phyloP scores from a whole-genome alignment of 2,329 filamentous ascomycete genomes.

The Aspergillus sp. region DNA sequence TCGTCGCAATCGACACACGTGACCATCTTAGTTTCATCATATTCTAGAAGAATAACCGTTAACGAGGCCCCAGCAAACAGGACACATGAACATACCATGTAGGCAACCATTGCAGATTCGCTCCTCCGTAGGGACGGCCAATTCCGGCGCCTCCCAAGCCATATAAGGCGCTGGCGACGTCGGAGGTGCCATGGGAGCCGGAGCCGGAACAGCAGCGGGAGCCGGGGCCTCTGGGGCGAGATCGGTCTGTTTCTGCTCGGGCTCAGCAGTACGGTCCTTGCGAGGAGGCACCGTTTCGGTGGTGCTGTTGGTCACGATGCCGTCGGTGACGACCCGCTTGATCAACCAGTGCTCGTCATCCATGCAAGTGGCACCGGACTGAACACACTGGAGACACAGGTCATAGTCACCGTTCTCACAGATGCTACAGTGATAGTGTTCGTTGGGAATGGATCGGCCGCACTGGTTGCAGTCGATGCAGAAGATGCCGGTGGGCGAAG shows the following conservation, averaged over 20 bases:
- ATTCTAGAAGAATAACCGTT: constrained; percentile 46
- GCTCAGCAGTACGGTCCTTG: constrained; percentile 34
- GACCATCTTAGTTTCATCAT: constrained; percentile 76
- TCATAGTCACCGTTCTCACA: constrained; percentile 95
- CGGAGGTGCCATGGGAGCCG: background rate
- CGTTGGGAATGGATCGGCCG: constrained; percentile 71
- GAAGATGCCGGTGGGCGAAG: constrained; percentile 53
- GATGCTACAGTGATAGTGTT: constrained; percentile 91
- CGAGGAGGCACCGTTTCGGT: constrained; percentile 77
- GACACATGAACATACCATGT: constrained; percentile 46
- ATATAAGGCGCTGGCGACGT: background rate
- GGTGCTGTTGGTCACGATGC: constrained; percentile 77
- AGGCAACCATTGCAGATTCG: constrained; percentile 67
- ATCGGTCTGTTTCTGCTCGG: constrained; percentile 30
- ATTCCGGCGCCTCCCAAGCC: too few species aligned
- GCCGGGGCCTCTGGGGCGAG: constrained; percentile 21
- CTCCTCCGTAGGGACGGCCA: constrained; percentile 15
- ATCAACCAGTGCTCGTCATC: constrained; percentile 87
- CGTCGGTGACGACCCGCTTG: constrained; percentile 79
- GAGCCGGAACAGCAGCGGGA: background rate
- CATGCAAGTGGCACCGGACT: constrained; percentile 72
- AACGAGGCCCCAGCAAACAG: background rate
- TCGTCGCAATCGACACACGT: constrained; percentile 84
- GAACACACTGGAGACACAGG: constrained; percentile 78
- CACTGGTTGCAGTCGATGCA: constrained; percentile 95